Evolutionary conservation across 2,329 filamentous ascomycete genomes (phyloP).

Genomic region (Corinectria fuckeliana): DNA sequence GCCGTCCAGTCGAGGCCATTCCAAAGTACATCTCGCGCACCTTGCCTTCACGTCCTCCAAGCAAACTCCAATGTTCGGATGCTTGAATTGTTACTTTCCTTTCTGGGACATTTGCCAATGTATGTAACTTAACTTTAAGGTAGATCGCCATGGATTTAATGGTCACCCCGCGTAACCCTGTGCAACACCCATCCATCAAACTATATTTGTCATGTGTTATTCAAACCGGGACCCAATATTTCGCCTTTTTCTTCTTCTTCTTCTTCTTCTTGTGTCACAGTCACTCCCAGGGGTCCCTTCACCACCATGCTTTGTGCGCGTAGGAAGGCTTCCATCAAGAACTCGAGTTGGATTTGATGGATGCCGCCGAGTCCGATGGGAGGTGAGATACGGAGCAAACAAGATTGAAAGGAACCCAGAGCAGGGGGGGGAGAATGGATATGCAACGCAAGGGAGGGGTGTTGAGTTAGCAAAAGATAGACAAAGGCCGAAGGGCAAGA

Average conservation of each 20-base stretch:
- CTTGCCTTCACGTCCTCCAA: conserved; percentile 1
- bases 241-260: neutral
- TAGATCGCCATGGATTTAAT: neutral
- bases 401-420: conserved; percentile 3
- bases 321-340: conserved; percentile 29
- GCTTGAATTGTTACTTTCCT: neutral
- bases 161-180: neutral
- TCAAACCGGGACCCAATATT: conserved; percentile 1
- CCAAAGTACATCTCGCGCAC: neutral
- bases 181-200: neutral
- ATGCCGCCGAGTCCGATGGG: conserved; percentile 18
- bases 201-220: neutral
- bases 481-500: neutral
- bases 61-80: conserved; percentile 1
- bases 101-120: neutral
- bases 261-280: conserved; percentile 8
- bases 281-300: neutral
- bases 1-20: neutral
- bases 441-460: neutral
- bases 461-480: neutral
- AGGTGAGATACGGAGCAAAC: conserved; percentile 22
- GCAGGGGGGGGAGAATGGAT: neutral
- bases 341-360: conserved; percentile 22
- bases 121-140: no score
- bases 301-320: conserved; percentile 18